Base-by-base conservation (phyloP, 176 grass and related monocot genomes). In the Stipa capillata region DNA sequence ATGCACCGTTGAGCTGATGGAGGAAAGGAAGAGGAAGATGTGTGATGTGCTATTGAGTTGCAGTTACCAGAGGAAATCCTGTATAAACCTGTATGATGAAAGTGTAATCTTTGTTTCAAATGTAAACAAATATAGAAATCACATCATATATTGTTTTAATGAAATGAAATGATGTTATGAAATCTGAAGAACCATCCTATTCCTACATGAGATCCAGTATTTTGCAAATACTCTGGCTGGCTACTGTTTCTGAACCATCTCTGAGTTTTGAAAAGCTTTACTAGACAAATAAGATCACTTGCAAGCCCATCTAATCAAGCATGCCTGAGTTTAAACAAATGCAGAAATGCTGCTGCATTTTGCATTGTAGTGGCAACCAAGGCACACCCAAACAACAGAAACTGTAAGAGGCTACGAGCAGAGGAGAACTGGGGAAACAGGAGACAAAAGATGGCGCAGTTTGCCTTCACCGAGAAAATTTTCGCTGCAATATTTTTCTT, bases 91-190 rank as follows among this genome's bases (percentile, higher is more conserved):
- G 61, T 45, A 84, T 35, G n/a, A n/a, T n/a, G 43, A 63, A 69
- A 76, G 50, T 84, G 47, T 56, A 79, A 57, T 34, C 27, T 44
- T 56, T 77, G 64, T 79, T 18, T 34, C 13, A 25, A 68, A 61
- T 85, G 33, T 64, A 72, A 32, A 63, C 52, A 71, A n/a, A 33
- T 44, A 54, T 58, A 75, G 70, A 80, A 23, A 75, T 37, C n/a
- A 0, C 48, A 31, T 60, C 42, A 75, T 73, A 29, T 80, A 73
- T 31, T 69, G 36, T 71, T 75, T 47, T n/a, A 11, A 21, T 55
- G 55, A 81, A 72, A 6, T 0, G 16, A 51, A 59, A 50, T 37
- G 31, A 32, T 76, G 70, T 20, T 69, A 20, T 35, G 17, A 69
- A 52, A 59, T 74, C 13, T 52, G 24, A 34, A 43, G 32, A 27